A percentile compares a stretch with the other conserved stretches of the same genome.
phyloP scores from a whole-genome alignment of 768 basidiomycete species.

The Kwoniella dendrophila region DNA sequence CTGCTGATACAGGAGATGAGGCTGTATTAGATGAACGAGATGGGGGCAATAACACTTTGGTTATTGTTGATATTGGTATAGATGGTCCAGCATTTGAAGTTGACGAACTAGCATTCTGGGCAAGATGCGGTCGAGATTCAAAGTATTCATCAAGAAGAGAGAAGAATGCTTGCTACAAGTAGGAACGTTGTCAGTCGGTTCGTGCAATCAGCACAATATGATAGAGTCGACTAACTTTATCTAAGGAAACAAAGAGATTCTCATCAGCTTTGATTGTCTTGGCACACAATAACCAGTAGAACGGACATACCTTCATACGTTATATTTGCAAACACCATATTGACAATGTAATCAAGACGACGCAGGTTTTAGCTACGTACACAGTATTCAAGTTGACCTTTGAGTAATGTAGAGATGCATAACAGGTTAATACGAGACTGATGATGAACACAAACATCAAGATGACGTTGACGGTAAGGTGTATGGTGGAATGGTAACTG shows the following conservation, averaged over 20 bases:
- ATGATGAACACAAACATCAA: too few relatives aligned
- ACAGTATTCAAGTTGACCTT: background rate
- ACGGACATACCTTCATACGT: slow-evolving; percentile 39
- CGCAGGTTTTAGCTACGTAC: too few relatives aligned
- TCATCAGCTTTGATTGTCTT: background rate
- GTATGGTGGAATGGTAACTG: too few relatives aligned
- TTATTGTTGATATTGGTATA: background rate
- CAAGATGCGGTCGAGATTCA: slow-evolving; percentile 43
- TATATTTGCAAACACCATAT: slow-evolving; percentile 43
- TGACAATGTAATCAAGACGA: background rate
- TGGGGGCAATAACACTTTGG: slow-evolving; percentile 14
- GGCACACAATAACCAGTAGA: background rate
- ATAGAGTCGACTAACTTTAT: slow-evolving; percentile 8
- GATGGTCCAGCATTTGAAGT: slow-evolving; percentile 7
- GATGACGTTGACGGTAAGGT: too few relatives aligned
- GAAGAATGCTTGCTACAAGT: slow-evolving; percentile 52
- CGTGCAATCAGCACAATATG: background rate
- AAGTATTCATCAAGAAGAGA: slow-evolving; percentile 52
- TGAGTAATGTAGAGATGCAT: too few relatives aligned
- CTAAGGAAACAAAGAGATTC: background rate
- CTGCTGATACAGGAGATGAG: slow-evolving; percentile 1
- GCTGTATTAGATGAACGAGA: slow-evolving; percentile 14
- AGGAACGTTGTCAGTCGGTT: background rate
- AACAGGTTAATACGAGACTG: too few relatives aligned
- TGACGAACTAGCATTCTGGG: too few relatives aligned